Base-by-base conservation (phyloP, 306 rosid species). In the Gillenia trifoliata region DNA sequence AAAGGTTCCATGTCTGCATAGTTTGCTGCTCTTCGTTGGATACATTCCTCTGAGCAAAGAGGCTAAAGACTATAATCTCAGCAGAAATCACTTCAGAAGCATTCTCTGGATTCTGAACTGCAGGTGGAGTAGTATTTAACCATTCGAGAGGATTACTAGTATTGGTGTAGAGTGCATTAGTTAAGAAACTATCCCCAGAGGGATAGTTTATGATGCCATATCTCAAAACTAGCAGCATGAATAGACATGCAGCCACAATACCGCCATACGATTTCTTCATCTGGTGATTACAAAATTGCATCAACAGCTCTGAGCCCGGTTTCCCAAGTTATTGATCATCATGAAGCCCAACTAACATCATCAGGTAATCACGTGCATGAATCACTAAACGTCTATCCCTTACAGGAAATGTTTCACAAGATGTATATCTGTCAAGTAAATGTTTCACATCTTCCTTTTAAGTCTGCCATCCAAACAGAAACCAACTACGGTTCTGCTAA, bases 231-330 rank as follows among this genome's bases (percentile, higher is more conserved):
- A 86, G 62, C 83, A 94, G 85, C 96, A 83, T 94, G 88, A 88
- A 85, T 60, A 85, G 61, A 33, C 93, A 88, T 50, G 83, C 89
- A 76, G 88, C 72, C 71, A 90, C 61, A 81, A 88, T 84, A 75
- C 90, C 86, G 23, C 98, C 92, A 66, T 85, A 90, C 77, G 83
- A 90, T 89, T 79, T 95, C 86, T 95, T 92, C 99, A 95, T 95
- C 83, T 89, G 77, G 77, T 41, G 73, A 82, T 70, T 28, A 75
- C 75, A 72, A 59, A 70, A 49, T 45, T 78, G 65, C 74, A 71
- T 62, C 80, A 80, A 83, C 52, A 66, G 65, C 59, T 78, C 81
- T 64, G 69, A 67, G 28, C 71, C 81, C 28, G 68, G 76, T 76
- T 11, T 79, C 82, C 85, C 76, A 33, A 34, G 65, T 75, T 61